These are phyloP conservation scores for Leccinum broughii DNA, from an alignment of 768 basidiomycete species.

Conservation along the genomic window DNA sequence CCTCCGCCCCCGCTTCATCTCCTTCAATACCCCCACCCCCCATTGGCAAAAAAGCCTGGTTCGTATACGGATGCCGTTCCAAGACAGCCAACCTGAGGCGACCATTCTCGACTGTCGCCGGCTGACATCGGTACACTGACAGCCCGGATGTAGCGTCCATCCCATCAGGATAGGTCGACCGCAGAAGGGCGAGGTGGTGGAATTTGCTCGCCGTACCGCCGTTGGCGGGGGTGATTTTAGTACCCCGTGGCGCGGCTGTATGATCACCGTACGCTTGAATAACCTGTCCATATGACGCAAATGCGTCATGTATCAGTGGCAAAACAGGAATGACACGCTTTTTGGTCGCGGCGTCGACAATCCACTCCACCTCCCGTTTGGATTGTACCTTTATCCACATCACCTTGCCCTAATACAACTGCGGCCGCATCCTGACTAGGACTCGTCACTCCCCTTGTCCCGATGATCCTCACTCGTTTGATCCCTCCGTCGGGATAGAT, in stretches of 20 bases:
- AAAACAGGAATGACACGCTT: constrained; percentile 49
- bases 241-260: constrained; percentile 63
- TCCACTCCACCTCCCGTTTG: not conserved
- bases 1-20: constrained; percentile 44
- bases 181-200: constrained; percentile 81
- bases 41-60: constrained; percentile 95
- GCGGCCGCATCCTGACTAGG: constrained; percentile 8
- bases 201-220: constrained; percentile 90
- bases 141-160: constrained; percentile 63
- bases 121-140: constrained; percentile 83
- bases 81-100: constrained; percentile 65
- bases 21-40: constrained; percentile 50
- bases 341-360: constrained; percentile 12
- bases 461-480: constrained; percentile 86
- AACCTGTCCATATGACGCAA: constrained; percentile 87
- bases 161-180: constrained; percentile 61
- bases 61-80: constrained; percentile 88
- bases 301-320: constrained; percentile 81
- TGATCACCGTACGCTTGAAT: constrained; percentile 82
- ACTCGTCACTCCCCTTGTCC: constrained; percentile 46
- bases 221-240: constrained; percentile 80
- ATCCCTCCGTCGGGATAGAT: constrained; percentile 96
- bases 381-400: constrained; percentile 11
- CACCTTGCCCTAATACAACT: constrained; percentile 8
- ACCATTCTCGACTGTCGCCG: constrained; percentile 44